Evolutionary conservation across 345 rosid genomes (phyloP).

Genomic region (Populus simonii): DNA sequence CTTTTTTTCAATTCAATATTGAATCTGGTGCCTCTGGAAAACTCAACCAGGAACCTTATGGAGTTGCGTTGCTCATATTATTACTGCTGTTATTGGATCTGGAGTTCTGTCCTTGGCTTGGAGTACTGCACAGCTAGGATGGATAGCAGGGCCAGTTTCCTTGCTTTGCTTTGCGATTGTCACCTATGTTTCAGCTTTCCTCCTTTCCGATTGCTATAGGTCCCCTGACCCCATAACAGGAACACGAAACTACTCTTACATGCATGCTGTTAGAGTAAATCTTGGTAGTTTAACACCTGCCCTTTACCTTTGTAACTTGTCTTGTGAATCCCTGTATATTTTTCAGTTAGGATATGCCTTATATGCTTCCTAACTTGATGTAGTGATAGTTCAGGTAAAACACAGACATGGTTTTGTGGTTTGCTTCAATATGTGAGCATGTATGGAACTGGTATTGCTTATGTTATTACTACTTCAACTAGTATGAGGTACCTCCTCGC

Average conservation of each 20-base stretch:
- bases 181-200: slow-evolving; percentile 46
- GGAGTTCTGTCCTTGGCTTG: slow-evolving; percentile 64
- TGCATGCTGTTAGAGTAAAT: slow-evolving; percentile 41
- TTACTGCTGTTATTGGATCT: slow-evolving; percentile 49
- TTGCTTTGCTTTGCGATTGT: slow-evolving; percentile 49
- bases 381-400: slow-evolving; percentile 44
- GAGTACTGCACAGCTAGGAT: slow-evolving; percentile 64
- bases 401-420: slow-evolving; percentile 53
- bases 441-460: slow-evolving; percentile 43
- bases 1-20: slow-evolving; percentile 6
- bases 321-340: neutral
- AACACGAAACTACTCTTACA: slow-evolving; percentile 35
- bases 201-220: slow-evolving; percentile 57
- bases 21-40: slow-evolving; percentile 9
- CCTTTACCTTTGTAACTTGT: neutral
- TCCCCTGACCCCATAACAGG: slow-evolving; percentile 45
- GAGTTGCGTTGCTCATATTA: slow-evolving; percentile 49
- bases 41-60: slow-evolving; percentile 48
- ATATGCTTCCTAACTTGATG: slow-evolving; percentile 15
- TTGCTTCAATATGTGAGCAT: slow-evolving; percentile 50
- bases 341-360: neutral
- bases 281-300: slow-evolving; percentile 32
- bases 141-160: slow-evolving; percentile 58
- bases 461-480: slow-evolving; percentile 43
- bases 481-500: slow-evolving; percentile 44